Evolutionary conservation across 345 rosid genomes (phyloP).

Genomic region (Microcos paniculata): DNA sequence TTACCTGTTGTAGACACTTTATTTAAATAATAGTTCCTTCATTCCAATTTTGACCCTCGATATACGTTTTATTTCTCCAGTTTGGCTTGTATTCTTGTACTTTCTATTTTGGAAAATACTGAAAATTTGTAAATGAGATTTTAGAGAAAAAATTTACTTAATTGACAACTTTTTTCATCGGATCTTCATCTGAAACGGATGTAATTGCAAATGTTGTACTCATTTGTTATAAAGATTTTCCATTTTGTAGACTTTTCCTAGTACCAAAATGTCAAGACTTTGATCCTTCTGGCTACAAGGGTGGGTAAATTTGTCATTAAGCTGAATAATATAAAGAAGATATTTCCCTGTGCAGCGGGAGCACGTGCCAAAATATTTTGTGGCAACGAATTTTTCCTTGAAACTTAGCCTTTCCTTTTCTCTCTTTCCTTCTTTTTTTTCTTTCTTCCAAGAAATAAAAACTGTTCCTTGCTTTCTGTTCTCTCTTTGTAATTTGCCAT

Average conservation of each 20-base stretch:
- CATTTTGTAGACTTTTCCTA: too few species aligned
- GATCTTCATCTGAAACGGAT: too few species aligned
- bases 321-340: background rate
- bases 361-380: slow-evolving; percentile 8
- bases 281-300: too few species aligned
- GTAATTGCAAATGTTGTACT: too few species aligned
- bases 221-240: too few species aligned
- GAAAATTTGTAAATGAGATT: background rate
- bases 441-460: slow-evolving; percentile 13
- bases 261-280: too few species aligned
- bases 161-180: too few species aligned
- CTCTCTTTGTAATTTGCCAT: background rate
- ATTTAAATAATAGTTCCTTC: background rate
- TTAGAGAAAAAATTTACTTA: background rate
- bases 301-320: slow-evolving; percentile 9
- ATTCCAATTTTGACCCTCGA: background rate
- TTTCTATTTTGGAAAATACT: background rate
- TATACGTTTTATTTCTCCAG: background rate
- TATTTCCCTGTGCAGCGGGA: background rate
- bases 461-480: background rate
- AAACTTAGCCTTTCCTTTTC: background rate
- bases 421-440: background rate
- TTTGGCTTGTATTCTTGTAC: background rate
- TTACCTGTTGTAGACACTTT: background rate
- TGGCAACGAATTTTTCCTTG: slow-evolving; percentile 3